Percentiles rank a stretch among this genome's conserved stretches.
Conservation (phyloP, 2,329 filamentous ascomycete species). For the Biscogniauxia sp. region DNA sequence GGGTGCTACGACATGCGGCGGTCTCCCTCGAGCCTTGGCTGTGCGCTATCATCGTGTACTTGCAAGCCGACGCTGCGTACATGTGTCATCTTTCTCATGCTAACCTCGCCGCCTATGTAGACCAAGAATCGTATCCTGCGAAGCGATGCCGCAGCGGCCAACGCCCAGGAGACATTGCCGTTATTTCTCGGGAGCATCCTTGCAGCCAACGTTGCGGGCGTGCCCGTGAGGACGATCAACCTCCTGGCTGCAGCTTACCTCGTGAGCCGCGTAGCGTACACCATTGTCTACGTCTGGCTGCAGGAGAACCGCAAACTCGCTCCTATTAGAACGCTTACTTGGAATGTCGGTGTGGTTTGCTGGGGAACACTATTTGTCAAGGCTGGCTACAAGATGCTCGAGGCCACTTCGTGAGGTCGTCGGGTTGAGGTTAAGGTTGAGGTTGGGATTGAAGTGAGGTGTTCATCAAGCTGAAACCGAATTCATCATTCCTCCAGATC, state of each 20-base stretch:
- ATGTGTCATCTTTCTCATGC: not conserved
- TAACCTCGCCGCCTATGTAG: constrained; percentile 6
- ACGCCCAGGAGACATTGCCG: constrained; percentile 20
- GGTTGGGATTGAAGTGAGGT: too few relatives aligned
- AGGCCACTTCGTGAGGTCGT: constrained; percentile 1
- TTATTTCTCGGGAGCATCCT: constrained; percentile 34
- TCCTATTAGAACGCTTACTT: constrained; percentile 38
- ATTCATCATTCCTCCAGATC: too few relatives aligned
- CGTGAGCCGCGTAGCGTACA: constrained; percentile 38
- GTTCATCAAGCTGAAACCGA: too few relatives aligned
- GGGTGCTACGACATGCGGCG: not conserved
- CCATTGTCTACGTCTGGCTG: constrained; percentile 42
- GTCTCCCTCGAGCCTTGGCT: not conserved
- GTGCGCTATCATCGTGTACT: not conserved
- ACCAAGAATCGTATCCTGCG: constrained; percentile 22
- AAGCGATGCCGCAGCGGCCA: constrained; percentile 17
- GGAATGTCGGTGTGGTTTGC: constrained; percentile 35
- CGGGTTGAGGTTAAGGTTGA: not conserved
- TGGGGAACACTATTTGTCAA: constrained; percentile 40
- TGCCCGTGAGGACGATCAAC: constrained; percentile 40
- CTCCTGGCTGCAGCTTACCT: constrained; percentile 39
- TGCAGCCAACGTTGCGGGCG: constrained; percentile 45
- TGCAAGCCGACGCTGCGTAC: too few relatives aligned
- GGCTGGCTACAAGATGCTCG: constrained; percentile 34
- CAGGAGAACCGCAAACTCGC: constrained; percentile 40